Evolutionary conservation across 2,329 filamentous ascomycete species (phyloP), one percentile per base, ranked within the genome.

Genomic region (Nigrospora oryzae): DNA sequence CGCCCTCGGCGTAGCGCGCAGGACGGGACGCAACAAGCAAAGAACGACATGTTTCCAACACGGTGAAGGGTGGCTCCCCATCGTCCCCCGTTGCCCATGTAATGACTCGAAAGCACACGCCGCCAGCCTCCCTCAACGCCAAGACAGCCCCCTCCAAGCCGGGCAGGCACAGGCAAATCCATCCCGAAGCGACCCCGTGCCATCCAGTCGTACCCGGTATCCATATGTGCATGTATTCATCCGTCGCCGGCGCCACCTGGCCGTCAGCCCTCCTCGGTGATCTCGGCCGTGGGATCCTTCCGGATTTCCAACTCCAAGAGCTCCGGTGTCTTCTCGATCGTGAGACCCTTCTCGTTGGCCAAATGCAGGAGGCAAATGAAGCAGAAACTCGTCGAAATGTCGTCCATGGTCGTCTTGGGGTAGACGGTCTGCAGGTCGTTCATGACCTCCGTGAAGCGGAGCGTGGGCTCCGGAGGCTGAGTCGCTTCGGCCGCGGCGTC

Each of bases 361-460:
- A 96, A 63, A 65, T 96, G 90, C 52, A 96, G 69, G 46, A 95
- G 68, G 56, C 87, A 94, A 58, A 98, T 98, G 67, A 97, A 98
- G 63, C 93, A 95, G 66, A 70, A 84, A 51, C 79, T 94, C 0
- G 93, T 98, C 33, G 89, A 95, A 58, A 98, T 97, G 64, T 98
- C 93, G 49, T 85, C 82, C 81, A 98, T 87, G 48, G 82, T 80
- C 53, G 86, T 76, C 63, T 87, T 86, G 11, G 89, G 84, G 59
- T 98, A 98, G 8, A 95, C 89, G 5, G 74, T 67, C 61, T 94
- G 86, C 39, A 98, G 70, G 49, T 83, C 83, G 61, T 95, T 94
- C 81, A 98, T 94, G 48, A 98, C 83, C 16, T 84, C 73, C 0
- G 90, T 97, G 66, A 98, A 98, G 56, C 85, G 89, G 52, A 96